Evolutionary conservation across 2,329 filamentous ascomycete genomes (phyloP).

Genomic region (Beauveria bassiana): DNA sequence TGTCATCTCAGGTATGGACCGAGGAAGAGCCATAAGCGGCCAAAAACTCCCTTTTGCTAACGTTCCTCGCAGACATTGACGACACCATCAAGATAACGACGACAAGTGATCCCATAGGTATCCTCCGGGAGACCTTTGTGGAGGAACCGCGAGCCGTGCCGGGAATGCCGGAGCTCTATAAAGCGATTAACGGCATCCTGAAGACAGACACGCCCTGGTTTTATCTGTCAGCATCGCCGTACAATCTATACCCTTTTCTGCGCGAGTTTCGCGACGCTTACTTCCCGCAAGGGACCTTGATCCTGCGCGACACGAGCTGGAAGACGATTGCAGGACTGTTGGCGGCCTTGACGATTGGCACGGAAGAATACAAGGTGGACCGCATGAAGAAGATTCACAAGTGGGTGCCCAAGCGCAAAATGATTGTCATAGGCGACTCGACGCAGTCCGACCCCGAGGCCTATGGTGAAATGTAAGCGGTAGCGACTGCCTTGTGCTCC

Average conservation of each 20-base stretch:
- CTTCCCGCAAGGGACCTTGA: constrained; percentile 71
- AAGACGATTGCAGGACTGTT: constrained; percentile 76
- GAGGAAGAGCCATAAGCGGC: not conserved
- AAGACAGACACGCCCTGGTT: constrained; percentile 71
- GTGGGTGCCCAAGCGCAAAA: constrained; percentile 71
- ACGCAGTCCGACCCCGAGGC: constrained; percentile 88
- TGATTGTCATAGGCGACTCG: constrained; percentile 82
- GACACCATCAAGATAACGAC: constrained; percentile 86
- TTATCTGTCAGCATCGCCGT: constrained; percentile 89
- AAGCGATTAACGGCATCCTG: constrained; percentile 68
- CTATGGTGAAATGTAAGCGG: constrained; percentile 67
- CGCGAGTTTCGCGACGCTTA: constrained; percentile 61
- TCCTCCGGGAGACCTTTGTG: constrained; percentile 76
- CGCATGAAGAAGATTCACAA: constrained; percentile 69
- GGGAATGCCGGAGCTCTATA: constrained; percentile 71
- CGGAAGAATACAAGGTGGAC: constrained; percentile 77
- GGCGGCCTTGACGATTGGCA: constrained; percentile 69
- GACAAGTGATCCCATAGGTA: constrained; percentile 71
- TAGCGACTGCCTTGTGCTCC: not conserved
- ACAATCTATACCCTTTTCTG: constrained; percentile 88
- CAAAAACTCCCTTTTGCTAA: constrained; percentile 13
- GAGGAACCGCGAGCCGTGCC: constrained; percentile 61
- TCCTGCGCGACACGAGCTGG: constrained; percentile 81
- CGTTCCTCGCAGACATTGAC: constrained; percentile 60
- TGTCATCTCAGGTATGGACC: constrained; percentile 59